Percentiles rank a stretch among this genome's conserved stretches.
These are phyloP conservation scores for Colletotrichum echinochloae DNA, from an alignment of 2,329 filamentous ascomycete genomes.

Conservation along the genomic window DNA sequence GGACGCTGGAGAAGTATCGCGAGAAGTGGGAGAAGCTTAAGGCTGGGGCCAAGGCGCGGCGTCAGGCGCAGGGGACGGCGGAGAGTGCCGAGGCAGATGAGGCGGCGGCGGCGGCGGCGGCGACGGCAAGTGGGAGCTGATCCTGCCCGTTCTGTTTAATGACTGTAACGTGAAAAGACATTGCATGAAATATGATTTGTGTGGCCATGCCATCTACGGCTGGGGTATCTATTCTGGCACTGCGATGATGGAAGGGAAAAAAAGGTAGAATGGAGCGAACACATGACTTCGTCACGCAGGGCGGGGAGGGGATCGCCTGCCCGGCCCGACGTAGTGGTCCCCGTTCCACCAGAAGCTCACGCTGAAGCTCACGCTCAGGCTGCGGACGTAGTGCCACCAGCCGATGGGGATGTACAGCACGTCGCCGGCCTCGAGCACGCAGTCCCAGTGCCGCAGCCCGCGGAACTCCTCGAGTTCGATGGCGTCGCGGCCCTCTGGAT, in stretches of 20 bases:
- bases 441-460: conserved; percentile 77
- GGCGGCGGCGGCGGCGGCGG: background rate
- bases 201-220: background rate
- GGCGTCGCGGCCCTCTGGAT: conserved; percentile 46
- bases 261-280: background rate
- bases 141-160: background rate
- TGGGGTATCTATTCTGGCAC: background rate
- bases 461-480: conserved; percentile 63
- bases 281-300: background rate
- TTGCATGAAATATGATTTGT: background rate
- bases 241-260: background rate
- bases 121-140: background rate
- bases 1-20: conserved; percentile 68
- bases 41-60: conserved; percentile 69
- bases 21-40: conserved; percentile 73
- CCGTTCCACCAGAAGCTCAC: conserved; percentile 96
- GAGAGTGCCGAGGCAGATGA: conserved; percentile 52
- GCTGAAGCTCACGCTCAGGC: conserved; percentile 87
- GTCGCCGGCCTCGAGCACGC: conserved; percentile 83
- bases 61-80: conserved; percentile 55
- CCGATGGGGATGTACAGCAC: conserved; percentile 90
- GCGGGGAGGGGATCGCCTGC: background rate
- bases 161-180: background rate
- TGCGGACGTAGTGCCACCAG: conserved; percentile 98
- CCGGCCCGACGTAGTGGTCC: conserved; percentile 13